These are phyloP conservation scores for Niveomyces coronatus DNA, from an alignment of 2,329 filamentous ascomycete genomes.

Conservation along the genomic window DNA sequence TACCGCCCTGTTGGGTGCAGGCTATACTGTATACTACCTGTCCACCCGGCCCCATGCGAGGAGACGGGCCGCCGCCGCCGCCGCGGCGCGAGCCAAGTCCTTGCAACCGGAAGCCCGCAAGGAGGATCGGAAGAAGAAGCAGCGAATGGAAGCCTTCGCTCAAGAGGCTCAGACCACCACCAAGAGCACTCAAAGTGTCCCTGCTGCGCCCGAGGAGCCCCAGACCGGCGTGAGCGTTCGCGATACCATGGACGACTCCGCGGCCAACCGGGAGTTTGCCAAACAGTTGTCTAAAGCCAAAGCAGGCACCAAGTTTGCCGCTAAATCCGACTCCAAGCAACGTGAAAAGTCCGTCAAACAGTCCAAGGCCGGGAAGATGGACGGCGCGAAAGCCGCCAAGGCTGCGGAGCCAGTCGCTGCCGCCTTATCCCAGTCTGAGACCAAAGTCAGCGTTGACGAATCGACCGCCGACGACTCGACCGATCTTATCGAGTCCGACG, in stretches of 20 bases:
- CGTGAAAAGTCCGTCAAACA: constrained; percentile 62
- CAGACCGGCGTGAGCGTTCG: constrained; percentile 17
- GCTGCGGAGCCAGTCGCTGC: constrained; percentile 39
- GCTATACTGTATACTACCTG: constrained; percentile 25
- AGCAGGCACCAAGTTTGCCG: constrained; percentile 52
- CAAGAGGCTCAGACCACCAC: constrained; percentile 24
- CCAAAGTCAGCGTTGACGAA: constrained; percentile 46
- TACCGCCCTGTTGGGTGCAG: constrained; percentile 25
- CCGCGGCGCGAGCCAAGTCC: constrained; percentile 18
- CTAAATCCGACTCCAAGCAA: constrained; percentile 49
- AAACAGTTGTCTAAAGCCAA: constrained; percentile 61
- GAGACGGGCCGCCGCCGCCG: constrained; percentile 18
- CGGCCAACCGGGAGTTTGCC: constrained; percentile 67
- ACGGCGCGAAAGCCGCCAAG: constrained; percentile 30
- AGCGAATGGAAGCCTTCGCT: constrained; percentile 32
- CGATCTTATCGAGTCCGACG: constrained; percentile 67
- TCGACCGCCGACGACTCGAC: constrained; percentile 74
- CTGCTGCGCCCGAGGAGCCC: constrained; percentile 19
- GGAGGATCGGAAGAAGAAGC: constrained; percentile 35
- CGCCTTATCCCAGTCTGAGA: constrained; percentile 42
- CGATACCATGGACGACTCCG: constrained; percentile 45
- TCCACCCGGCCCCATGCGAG: constrained; percentile 24
- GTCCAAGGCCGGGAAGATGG: constrained; percentile 46
- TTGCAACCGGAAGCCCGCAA: constrained; percentile 25
- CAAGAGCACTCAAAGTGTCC: constrained; percentile 28